A percentile compares a stretch with the other conserved stretches of the same genome.
These are phyloP conservation scores for Podaxis sp. DNA, from an alignment of 768 basidiomycete species.

Conservation along the genomic window DNA sequence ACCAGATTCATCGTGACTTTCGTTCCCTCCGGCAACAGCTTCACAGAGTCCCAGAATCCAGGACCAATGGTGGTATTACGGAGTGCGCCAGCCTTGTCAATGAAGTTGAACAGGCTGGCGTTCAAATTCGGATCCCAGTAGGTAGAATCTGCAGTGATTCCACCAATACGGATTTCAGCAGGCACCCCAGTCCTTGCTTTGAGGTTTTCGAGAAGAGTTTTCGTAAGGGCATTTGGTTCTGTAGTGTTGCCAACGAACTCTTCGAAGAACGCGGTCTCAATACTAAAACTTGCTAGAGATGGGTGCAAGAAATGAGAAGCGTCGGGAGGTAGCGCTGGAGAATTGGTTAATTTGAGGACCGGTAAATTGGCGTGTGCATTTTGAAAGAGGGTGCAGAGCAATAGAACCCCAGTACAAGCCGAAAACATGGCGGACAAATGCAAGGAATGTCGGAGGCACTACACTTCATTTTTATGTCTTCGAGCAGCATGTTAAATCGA, in stretches of 20 bases:
- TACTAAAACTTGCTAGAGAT: conserved; percentile 50
- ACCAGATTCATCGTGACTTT: conserved; percentile 47
- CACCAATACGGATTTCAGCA: conserved; percentile 48
- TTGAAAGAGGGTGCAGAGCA: neutral
- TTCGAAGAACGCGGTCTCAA: conserved; percentile 54
- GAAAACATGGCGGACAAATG: neutral
- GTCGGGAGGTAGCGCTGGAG: conserved; percentile 37
- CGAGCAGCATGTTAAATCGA: neutral
- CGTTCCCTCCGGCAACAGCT: conserved; percentile 43
- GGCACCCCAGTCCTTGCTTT: conserved; percentile 42
- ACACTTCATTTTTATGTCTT: neutral
- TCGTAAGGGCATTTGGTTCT: conserved; percentile 41
- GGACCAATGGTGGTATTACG: conserved; percentile 52
- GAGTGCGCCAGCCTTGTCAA: conserved; percentile 40
- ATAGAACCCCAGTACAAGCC: neutral
- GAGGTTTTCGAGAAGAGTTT: conserved; percentile 44
- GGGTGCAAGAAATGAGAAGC: conserved; percentile 44
- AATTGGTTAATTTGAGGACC: conserved; percentile 15
- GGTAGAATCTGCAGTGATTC: conserved; percentile 54
- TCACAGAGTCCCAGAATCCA: conserved; percentile 46
- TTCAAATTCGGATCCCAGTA: conserved; percentile 43
- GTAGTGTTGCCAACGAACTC: conserved; percentile 46
- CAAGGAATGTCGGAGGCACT: neutral
- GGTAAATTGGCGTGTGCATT: conserved; percentile 3
- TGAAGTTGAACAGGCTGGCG: conserved; percentile 40